Conservation (phyloP, 2,329 filamentous ascomycete genomes). For the Davidsoniella eucalypti region DNA sequence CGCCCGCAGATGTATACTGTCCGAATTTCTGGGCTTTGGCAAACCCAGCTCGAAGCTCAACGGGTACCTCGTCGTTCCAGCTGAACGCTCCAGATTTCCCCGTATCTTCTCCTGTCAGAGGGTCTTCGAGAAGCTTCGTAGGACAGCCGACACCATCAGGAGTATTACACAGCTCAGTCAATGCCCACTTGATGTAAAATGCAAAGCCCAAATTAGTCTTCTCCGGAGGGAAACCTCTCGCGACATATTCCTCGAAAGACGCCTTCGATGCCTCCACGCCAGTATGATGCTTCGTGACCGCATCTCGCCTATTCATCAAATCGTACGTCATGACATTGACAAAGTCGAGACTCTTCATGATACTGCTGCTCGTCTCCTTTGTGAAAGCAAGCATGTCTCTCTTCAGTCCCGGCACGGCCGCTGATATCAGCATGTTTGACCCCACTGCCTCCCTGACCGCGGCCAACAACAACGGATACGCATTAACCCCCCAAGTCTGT, state of each 20-base stretch:
- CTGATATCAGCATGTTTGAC: conserved; percentile 40
- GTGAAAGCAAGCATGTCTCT: conserved; percentile 54
- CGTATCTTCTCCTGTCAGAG: conserved; percentile 37
- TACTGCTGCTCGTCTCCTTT: conserved; percentile 36
- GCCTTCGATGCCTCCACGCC: conserved; percentile 39
- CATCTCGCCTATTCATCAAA: conserved; percentile 53
- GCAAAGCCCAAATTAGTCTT: conserved; percentile 48
- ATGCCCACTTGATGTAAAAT: conserved; percentile 52
- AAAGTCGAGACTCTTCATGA: conserved; percentile 44
- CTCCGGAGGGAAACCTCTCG: conserved; percentile 30
- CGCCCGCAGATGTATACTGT: conserved; percentile 36
- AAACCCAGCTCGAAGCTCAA: conserved; percentile 40
- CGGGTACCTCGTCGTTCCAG: conserved; percentile 38
- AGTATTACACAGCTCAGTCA: conserved; percentile 27
- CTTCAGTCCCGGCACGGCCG: conserved; percentile 49
- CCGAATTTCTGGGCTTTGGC: conserved; percentile 35
- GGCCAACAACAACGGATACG: conserved; percentile 43
- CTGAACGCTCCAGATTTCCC: conserved; percentile 43
- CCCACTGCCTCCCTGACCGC: conserved; percentile 43
- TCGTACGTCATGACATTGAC: conserved; percentile 58
- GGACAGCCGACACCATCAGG: conserved; percentile 32
- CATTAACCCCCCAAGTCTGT: conserved; percentile 44
- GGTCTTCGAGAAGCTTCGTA: conserved; percentile 40
- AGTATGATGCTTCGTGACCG: conserved; percentile 45
- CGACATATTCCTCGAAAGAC: conserved; percentile 42